These are phyloP conservation scores for Protomyces arabidopsidicola DNA, from an alignment of 1,139 yeast species.

Conservation along the genomic window DNA sequence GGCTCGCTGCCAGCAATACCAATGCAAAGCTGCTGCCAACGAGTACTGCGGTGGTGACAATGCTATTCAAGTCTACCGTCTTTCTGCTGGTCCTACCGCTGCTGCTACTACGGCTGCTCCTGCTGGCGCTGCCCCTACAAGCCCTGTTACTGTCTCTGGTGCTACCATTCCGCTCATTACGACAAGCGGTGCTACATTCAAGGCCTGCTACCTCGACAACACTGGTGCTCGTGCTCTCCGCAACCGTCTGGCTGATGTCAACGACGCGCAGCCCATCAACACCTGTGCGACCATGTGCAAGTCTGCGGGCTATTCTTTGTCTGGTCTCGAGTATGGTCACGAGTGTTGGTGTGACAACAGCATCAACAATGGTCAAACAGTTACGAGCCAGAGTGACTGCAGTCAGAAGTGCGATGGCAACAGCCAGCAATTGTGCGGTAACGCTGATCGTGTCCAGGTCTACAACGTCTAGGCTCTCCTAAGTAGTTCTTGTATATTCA, in stretches of 20 bases:
- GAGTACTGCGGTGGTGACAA: constrained; percentile 21
- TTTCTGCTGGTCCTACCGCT: not conserved
- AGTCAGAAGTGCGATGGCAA: constrained; percentile 25
- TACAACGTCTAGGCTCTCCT: not conserved
- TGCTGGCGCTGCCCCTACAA: not conserved
- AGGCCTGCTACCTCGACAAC: not conserved
- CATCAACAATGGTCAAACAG: constrained; percentile 6
- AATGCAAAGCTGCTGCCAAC: constrained; percentile 26
- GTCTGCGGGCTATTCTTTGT: constrained; percentile 16
- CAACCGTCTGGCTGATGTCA: not conserved
- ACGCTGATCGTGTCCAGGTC: constrained; percentile 17
- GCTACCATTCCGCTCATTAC: not conserved
- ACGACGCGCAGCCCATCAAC: not conserved
- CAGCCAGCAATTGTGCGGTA: constrained; percentile 14
- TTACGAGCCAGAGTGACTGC: constrained; percentile 17
- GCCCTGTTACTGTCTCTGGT: not conserved
- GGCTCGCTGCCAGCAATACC: constrained; percentile 4
- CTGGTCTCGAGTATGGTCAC: constrained; percentile 28
- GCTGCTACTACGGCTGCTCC: not conserved
- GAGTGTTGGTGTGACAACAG: constrained; percentile 29
- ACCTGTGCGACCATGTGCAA: constrained; percentile 9
- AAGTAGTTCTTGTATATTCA: not conserved
- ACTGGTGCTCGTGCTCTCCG: not conserved
- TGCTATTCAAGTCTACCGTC: constrained; percentile 15
- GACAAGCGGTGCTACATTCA: not conserved